phyloP scores from a whole-genome alignment of 768 basidiomycete species.

The Xerocomus potaroensis region DNA sequence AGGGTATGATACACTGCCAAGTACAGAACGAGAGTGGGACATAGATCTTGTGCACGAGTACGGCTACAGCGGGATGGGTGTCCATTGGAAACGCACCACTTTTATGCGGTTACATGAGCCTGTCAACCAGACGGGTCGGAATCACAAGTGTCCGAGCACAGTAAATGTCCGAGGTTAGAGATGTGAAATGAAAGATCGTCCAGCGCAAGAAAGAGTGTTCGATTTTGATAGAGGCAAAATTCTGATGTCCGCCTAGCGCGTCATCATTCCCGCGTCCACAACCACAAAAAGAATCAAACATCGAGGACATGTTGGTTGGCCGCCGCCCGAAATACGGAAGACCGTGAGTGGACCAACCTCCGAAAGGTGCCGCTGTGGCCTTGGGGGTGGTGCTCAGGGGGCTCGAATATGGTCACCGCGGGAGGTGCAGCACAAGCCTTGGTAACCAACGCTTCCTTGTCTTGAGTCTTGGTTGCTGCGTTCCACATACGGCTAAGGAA shows the following conservation, averaged over 20 bases:
- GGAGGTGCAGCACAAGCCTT: slow-evolving; percentile 12
- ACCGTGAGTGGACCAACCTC: slow-evolving; percentile 42
- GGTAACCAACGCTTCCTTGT: slow-evolving; percentile 21
- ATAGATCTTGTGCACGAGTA: slow-evolving; percentile 21
- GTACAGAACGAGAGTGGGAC: slow-evolving; percentile 32
- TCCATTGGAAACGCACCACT: slow-evolving; percentile 24
- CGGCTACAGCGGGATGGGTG: slow-evolving; percentile 24
- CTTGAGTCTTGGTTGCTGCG: slow-evolving; percentile 44
- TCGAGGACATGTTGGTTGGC: slow-evolving; percentile 24
- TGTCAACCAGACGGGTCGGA: slow-evolving; percentile 2
- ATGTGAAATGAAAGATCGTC: slow-evolving; percentile 25
- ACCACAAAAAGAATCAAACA: slow-evolving; percentile 16
- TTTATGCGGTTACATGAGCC: slow-evolving; percentile 4
- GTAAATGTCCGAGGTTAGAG: slow-evolving; percentile 17
- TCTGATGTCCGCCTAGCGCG: slow-evolving; percentile 17
- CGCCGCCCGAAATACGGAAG: slow-evolving; percentile 38
- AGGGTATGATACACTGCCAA: slow-evolving; percentile 24
- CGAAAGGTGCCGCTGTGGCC: slow-evolving; percentile 35
- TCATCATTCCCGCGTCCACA: slow-evolving; percentile 4
- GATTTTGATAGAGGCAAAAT: slow-evolving; percentile 21
- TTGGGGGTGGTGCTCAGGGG: slow-evolving; percentile 22
- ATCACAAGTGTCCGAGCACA: slow-evolving; percentile 23
- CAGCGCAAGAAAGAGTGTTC: slow-evolving; percentile 14
- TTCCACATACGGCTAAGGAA: slow-evolving; percentile 78
- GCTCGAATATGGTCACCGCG: slow-evolving; percentile 25